Percentiles rank a stretch among this genome's conserved stretches.
Conservation (phyloP, 2,329 filamentous ascomycete genomes). For the Fusarium begoniae region DNA sequence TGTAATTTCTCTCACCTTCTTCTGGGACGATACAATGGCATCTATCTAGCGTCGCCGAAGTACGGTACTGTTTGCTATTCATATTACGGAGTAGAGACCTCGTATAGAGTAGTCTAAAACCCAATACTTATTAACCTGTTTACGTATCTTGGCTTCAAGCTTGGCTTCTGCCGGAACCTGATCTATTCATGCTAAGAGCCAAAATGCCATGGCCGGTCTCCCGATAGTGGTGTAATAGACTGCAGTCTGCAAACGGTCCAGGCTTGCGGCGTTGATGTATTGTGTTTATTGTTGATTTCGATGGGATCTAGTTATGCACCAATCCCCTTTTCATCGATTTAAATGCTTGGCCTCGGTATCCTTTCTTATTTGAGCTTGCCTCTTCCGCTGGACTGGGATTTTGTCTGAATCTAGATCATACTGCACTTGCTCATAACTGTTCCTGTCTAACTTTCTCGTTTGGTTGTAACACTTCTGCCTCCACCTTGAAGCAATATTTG, state of each 20-base stretch:
- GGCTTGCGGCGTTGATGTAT: constrained; percentile 15
- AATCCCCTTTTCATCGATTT: constrained; percentile 18
- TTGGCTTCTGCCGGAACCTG: constrained; percentile 19
- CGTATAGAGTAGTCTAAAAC: background rate
- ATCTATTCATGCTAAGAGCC: constrained; percentile 24
- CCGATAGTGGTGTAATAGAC: constrained; percentile 33
- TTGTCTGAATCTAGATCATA: background rate
- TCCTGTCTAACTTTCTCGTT: background rate
- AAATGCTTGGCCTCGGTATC: constrained; percentile 16
- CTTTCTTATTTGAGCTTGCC: constrained; percentile 36
- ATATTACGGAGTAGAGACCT: background rate
- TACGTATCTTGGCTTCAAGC: constrained; percentile 19
- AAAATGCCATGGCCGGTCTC: constrained; percentile 15
- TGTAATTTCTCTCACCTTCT: background rate
- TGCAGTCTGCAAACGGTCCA: constrained; percentile 18
- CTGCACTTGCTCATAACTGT: constrained; percentile 20
- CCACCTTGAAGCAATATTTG: constrained; percentile 5
- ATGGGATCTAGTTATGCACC: background rate
- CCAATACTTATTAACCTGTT: background rate
- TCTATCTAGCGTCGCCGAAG: background rate
- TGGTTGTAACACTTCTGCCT: constrained; percentile 2
- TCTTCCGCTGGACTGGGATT: constrained; percentile 17
- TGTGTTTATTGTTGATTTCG: constrained; percentile 16
- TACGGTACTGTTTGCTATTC: background rate
- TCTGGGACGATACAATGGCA: background rate